These are phyloP conservation scores for Fusarium mexicanum DNA, from an alignment of 2,329 filamentous ascomycete genomes.

Conservation along the genomic window DNA sequence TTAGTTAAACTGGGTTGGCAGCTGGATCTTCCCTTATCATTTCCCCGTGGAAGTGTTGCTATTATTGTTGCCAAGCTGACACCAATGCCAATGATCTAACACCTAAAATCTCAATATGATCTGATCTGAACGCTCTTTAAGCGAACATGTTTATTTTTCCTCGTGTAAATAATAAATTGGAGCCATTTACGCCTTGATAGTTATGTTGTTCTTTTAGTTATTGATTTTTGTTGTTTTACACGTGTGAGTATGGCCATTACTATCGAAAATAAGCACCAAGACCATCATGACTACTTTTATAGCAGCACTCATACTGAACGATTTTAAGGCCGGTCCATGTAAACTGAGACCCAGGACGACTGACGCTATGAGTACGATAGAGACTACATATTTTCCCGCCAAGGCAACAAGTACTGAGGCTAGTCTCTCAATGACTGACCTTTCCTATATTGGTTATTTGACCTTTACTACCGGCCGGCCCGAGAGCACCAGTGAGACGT, in stretches of 20 bases:
- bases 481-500: background rate
- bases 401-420: background rate
- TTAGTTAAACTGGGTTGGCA: background rate
- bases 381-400: accelerated
- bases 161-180: background rate
- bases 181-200: background rate
- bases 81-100: background rate
- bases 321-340: background rate
- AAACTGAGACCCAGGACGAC: background rate
- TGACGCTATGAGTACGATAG: accelerated
- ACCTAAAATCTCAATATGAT: background rate
- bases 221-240: background rate
- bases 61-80: background rate
- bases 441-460: background rate
- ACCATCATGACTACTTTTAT: background rate
- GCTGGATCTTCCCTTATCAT: background rate
- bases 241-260: background rate
- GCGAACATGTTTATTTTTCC: background rate
- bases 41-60: background rate
- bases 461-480: background rate
- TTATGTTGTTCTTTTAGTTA: background rate
- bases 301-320: background rate
- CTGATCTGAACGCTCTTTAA: background rate
- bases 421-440: background rate
- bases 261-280: background rate